phyloP scores from a whole-genome alignment of 139 green algal genomes.

The Chloropicon primus region DNA sequence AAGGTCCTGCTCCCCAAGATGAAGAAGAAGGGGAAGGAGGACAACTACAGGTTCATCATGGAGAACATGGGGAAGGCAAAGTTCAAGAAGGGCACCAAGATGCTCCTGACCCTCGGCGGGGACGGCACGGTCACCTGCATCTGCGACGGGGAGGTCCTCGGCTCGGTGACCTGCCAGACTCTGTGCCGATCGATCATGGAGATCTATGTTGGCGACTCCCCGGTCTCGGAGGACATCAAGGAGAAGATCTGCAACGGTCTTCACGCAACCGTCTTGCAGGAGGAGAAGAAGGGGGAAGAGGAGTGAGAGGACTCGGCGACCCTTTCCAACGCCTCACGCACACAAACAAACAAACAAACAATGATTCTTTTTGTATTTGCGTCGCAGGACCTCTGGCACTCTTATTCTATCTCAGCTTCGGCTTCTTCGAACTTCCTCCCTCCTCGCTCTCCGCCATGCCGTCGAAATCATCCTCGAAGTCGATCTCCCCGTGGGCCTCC shows the following conservation, averaged over 20 bases:
- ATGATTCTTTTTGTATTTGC: no score
- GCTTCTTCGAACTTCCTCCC: no score
- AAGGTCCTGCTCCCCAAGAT: not conserved
- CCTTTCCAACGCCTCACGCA: no score
- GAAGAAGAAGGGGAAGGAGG: constrained; percentile 1
- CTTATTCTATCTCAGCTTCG: no score
- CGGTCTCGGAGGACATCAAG: not conserved
- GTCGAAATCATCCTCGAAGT: constrained; percentile 20
- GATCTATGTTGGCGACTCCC: not conserved
- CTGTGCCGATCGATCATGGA: not conserved
- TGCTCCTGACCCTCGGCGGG: not conserved
- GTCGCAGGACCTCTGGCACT: no score
- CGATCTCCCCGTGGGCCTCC: not conserved
- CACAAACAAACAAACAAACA: no score
- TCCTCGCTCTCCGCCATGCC: constrained; percentile 5
- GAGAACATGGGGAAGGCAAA: not conserved
- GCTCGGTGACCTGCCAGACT: not conserved
- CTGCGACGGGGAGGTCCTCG: not conserved
- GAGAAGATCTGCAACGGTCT: not conserved
- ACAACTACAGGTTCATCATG: not conserved
- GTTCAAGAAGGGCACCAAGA: not conserved
- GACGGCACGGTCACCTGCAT: not conserved
- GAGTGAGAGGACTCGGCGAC: not conserved
- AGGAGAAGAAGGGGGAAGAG: not conserved
- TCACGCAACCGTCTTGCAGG: not conserved